phyloP scores from a whole-genome alignment of 2,329 filamentous ascomycete genomes.

The Colletotrichum graminicola region DNA sequence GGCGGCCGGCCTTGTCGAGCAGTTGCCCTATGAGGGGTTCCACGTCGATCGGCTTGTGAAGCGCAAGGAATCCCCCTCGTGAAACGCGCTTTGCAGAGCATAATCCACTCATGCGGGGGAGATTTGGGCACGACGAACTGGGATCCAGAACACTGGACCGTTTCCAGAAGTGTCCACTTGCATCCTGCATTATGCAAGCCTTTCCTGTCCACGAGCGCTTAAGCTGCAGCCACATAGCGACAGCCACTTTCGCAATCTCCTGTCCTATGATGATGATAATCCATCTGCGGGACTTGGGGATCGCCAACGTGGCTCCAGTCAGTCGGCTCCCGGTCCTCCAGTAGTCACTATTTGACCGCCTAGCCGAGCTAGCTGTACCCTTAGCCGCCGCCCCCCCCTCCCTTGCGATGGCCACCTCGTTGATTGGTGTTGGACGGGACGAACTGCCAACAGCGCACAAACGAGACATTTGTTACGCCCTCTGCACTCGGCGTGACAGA shows the following conservation, averaged over 20 bases:
- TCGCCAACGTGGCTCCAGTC: constrained; percentile 41
- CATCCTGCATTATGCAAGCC: constrained; percentile 24
- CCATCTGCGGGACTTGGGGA: constrained; percentile 13
- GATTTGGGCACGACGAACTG: constrained; percentile 14
- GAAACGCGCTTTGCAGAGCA: constrained; percentile 32
- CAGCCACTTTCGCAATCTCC: neutral
- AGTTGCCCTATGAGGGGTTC: constrained; percentile 2
- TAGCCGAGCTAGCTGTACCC: constrained; percentile 9
- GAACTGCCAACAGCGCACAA: constrained; percentile 4
- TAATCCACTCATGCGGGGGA: constrained; percentile 21
- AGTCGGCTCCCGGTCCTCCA: constrained; percentile 18
- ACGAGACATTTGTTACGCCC: too few species aligned
- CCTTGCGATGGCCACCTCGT: constrained; percentile 7
- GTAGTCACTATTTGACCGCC: constrained; percentile 25
- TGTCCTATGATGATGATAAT: neutral
- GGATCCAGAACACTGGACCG: constrained; percentile 13
- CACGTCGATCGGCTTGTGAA: constrained; percentile 23
- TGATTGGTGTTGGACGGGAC: constrained; percentile 17
- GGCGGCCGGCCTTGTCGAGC: neutral
- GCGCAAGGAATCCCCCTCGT: constrained; percentile 22
- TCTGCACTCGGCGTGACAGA: neutral
- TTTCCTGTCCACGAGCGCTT: constrained; percentile 25
- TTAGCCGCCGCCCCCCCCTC: constrained; percentile 25
- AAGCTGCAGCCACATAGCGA: constrained; percentile 21
- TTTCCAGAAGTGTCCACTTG: neutral